Base-by-base conservation (phyloP, 2,329 filamentous ascomycete species). In the Apiospora rasikravindrae region DNA sequence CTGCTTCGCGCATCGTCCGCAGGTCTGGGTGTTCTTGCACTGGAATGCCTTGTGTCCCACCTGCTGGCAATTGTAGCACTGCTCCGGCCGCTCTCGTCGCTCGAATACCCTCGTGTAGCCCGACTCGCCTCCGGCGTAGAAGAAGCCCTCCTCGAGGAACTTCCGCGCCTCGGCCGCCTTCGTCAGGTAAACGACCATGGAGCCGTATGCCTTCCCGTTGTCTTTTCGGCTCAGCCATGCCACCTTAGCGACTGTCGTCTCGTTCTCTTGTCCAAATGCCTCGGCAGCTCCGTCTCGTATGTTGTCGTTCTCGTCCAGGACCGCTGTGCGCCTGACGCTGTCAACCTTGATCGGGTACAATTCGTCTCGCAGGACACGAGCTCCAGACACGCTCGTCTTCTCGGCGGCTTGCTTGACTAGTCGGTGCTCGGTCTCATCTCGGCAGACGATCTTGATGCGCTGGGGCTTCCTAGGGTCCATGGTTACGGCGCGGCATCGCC, bases 31-130 rank as follows among this genome's bases (percentile, higher is more conserved):
- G 75, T 68, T 74, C 75, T 72, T 79, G 78, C 40, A 81, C 51
- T 79, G 69, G 70, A 75, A 77, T 16, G 75, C 76, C 70, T 79
- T 80, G 64, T 79, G 73, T n/a, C 75, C 72, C 45, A 79, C 76
- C 71, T 78, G 71, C 73, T 80, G 74, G 70, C 75, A 81, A 51
- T 80, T 80, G 67, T 79, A 81, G 70, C 73, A 81, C 76, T 80
- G 73, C 42, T 74, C 71, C 45, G 76, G 77, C 13, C 57, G 57
- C 26, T 64, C 37, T 67, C 76, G 74, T 26, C 71, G 75, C 70
- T 78, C 73, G 53, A 78, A 78, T 14, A 69, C 19, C 22, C 67
- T 68, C 10, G 74, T 75, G 40, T 67, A 67, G 6, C 73, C 76
- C 22, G 76, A 78, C 69, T 76, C 71, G 40, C 75, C 74, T 70